A percentile compares a stretch with the other conserved stretches of the same genome.
Evolutionary conservation across 148 eudicot species (phyloP).

Genomic region (Nyssa sinensis): DNA sequence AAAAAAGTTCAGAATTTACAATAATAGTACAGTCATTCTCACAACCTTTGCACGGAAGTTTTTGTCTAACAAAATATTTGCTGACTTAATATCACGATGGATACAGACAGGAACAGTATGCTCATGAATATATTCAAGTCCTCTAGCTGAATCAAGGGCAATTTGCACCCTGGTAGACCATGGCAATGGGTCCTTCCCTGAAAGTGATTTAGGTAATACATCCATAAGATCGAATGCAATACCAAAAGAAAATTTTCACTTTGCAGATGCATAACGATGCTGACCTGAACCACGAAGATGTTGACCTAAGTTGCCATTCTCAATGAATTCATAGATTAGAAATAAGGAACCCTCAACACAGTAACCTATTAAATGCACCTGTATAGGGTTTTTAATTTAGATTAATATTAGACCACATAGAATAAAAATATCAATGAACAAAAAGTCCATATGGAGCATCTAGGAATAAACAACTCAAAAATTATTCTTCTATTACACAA

Average conservation of each 20-base stretch:
- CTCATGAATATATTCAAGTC: conserved; percentile 79
- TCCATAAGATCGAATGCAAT: neutral
- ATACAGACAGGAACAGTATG: conserved; percentile 63
- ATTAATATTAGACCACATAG: neutral
- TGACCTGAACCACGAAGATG: conserved; percentile 58
- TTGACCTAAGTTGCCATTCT: conserved; percentile 63
- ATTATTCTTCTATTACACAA: neutral
- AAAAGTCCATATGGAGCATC: neutral
- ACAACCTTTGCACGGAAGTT: conserved; percentile 64
- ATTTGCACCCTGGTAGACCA: conserved; percentile 75
- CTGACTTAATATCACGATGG: conserved; percentile 72
- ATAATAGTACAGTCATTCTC: neutral
- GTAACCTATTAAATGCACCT: conserved; percentile 73
- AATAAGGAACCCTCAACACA: conserved; percentile 61
- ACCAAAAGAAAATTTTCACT: neutral
- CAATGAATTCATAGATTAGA: conserved; percentile 64
- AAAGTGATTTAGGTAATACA: neutral
- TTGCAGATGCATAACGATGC: neutral
- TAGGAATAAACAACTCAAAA: neutral
- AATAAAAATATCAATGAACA: neutral
- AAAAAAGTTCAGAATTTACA: neutral
- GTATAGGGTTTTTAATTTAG: conserved; percentile 1
- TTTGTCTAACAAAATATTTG: conserved; percentile 58
- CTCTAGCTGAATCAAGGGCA: conserved; percentile 81
- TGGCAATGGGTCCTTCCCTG: conserved; percentile 49